A percentile compares a stretch with the other conserved stretches of the same genome.
phyloP scores from a whole-genome alignment of 2,329 filamentous ascomycete species.

The Plenodomus biglobosus region DNA sequence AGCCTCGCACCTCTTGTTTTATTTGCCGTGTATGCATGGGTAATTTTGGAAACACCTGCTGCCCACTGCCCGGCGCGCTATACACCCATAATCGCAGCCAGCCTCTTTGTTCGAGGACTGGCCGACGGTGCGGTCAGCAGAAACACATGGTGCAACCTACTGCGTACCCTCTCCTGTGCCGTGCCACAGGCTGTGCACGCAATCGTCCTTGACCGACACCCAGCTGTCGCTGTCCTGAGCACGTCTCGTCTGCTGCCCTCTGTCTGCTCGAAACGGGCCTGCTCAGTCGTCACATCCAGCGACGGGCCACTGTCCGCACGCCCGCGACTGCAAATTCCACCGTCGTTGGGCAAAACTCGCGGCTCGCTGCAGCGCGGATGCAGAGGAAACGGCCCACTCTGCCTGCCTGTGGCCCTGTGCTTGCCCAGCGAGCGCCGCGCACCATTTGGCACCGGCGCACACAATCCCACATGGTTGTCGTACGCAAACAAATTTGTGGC shows the following conservation, averaged over 20 bases:
- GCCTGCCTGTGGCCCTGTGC: constrained; percentile 15
- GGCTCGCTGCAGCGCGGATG: constrained; percentile 27
- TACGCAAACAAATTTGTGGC: constrained; percentile 15
- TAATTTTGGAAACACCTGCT: constrained; percentile 12
- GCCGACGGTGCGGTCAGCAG: constrained; percentile 9
- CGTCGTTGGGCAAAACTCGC: constrained; percentile 24
- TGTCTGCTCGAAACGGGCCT: constrained; percentile 3
- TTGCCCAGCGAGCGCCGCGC: constrained; percentile 4
- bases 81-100: constrained; percentile 26
- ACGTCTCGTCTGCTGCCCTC: constrained; percentile 20
- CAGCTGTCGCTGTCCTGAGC: constrained; percentile 18
- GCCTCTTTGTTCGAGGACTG: constrained; percentile 8
- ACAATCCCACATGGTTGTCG: constrained; percentile 24
- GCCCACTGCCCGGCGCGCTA: constrained; percentile 12
- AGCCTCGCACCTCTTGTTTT: not conserved
- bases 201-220: constrained; percentile 4
- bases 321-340: constrained; percentile 9
- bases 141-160: not conserved
- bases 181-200: constrained; percentile 20
- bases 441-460: constrained; percentile 21
- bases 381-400: constrained; percentile 23
- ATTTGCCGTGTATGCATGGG: constrained; percentile 7
- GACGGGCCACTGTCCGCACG: constrained; percentile 13
- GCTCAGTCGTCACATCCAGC: constrained; percentile 3
- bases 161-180: constrained; percentile 10